A percentile compares a stretch with the other conserved stretches of the same genome.
These are phyloP conservation scores for Emericellopsis atlantica DNA, from an alignment of 2,329 filamentous ascomycete genomes.

Conservation along the genomic window DNA sequence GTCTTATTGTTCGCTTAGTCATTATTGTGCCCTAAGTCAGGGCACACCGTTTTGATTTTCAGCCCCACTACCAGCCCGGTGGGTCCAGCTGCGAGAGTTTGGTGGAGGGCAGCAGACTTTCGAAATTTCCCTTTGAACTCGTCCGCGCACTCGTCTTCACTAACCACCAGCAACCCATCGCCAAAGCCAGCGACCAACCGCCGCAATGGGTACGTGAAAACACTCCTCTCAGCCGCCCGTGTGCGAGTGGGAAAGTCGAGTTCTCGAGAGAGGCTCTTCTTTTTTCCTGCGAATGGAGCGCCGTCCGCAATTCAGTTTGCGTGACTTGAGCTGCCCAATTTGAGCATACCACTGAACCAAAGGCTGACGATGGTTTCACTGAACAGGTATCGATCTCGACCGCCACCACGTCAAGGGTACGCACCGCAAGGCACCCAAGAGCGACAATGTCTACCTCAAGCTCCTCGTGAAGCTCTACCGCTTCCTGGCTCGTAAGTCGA, in stretches of 20 bases:
- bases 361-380: slow-evolving; percentile 45
- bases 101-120: slow-evolving; percentile 5
- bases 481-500: slow-evolving; percentile 79
- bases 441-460: slow-evolving; percentile 95
- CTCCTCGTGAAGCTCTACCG: slow-evolving; percentile 97
- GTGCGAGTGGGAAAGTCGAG: slow-evolving; percentile 32
- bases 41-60: slow-evolving; percentile 22
- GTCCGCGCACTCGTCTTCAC: slow-evolving; percentile 12
- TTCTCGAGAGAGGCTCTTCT: neutral
- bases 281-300: slow-evolving; percentile 7
- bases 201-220: slow-evolving; percentile 50
- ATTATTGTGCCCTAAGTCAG: neutral
- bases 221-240: slow-evolving; percentile 24
- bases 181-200: slow-evolving; percentile 25
- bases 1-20: no score
- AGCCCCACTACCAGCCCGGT: slow-evolving; percentile 16
- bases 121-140: slow-evolving; percentile 13
- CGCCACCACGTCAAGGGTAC: slow-evolving; percentile 56
- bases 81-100: neutral
- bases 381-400: slow-evolving; percentile 60
- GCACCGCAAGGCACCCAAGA: slow-evolving; percentile 93
- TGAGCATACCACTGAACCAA: slow-evolving; percentile 51
- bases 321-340: slow-evolving; percentile 14
- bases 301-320: slow-evolving; percentile 7
- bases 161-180: slow-evolving; percentile 20